Percentiles rank a stretch among this genome's conserved stretches.
Conservation (phyloP, 108 stramenopile genomes). For the Pelagomonas calceolata region DNA sequence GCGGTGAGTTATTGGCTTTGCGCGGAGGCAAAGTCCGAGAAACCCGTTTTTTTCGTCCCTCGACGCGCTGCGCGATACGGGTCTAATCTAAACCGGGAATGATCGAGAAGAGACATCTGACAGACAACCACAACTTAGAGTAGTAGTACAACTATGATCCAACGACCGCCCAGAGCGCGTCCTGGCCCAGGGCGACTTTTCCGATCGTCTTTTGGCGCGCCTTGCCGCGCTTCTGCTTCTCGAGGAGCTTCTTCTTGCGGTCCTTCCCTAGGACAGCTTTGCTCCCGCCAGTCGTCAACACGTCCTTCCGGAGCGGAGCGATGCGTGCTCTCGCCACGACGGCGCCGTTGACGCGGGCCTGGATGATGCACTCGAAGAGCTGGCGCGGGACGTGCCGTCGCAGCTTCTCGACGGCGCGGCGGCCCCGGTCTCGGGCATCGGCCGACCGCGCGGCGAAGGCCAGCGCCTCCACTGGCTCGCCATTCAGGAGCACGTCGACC, state of each 20-base stretch:
- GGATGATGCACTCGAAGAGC: slow-evolving; percentile 94
- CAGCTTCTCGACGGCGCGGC: slow-evolving; percentile 75
- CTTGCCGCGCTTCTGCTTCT: slow-evolving; percentile 97
- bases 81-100: not conserved
- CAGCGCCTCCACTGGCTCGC: slow-evolving; percentile 76
- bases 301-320: slow-evolving; percentile 87
- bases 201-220: slow-evolving; percentile 84
- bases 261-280: slow-evolving; percentile 96
- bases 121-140: not conserved
- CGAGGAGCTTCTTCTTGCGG: slow-evolving; percentile 92
- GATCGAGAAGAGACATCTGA: not conserved
- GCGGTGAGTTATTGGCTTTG: too few species aligned
- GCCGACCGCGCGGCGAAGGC: slow-evolving; percentile 79
- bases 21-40: not conserved
- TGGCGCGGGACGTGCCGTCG: slow-evolving; percentile 82
- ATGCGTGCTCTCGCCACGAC: slow-evolving; percentile 61
- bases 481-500: slow-evolving; percentile 88
- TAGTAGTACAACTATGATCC: too few species aligned
- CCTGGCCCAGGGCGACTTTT: slow-evolving; percentile 82
- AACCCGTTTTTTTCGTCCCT: not conserved
- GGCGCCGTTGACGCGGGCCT: slow-evolving; percentile 80
- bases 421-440: slow-evolving; percentile 55
- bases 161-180: slow-evolving; percentile 67
- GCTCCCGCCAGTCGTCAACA: slow-evolving; percentile 70
- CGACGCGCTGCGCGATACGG: too few species aligned